Evolutionary conservation across 345 rosid species (phyloP), one percentile per base, ranked within the genome.

Genomic region (Viola odorata): DNA sequence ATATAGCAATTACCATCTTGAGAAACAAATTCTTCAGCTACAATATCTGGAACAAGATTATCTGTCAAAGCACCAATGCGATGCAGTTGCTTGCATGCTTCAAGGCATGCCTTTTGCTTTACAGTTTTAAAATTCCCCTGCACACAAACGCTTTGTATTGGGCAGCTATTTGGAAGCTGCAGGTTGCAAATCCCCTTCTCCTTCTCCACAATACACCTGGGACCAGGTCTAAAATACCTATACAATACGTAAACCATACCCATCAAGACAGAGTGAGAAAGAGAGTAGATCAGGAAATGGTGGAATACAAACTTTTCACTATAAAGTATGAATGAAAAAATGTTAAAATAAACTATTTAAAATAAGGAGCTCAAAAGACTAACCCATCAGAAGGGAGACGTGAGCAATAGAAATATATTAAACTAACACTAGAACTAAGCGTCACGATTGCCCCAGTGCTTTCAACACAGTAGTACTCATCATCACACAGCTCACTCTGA

Each of bases 321-420:
- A 52, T 12, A 37, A 37, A 56, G 6, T 1, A 12, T 36, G 8
- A 9, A 49, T 39, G 40, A 53, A 12, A 55, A 3, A 61, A 47
- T 51, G 13, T 51, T 32, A 52, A 23, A 47, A 15, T 2, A 44
- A 10, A 53, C 57, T 15, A 67, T 61, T 10, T 5, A 41, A 13
- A 52, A 39, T 37, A 42, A 63, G 40, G 57, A 44, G 62, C 60
- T 37, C 54, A 50, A 37, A 32, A 60, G 55, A 82, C 87, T 69
- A 61, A 94, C 97, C 81, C 79, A 50, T 94, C 99, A 32, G 91
- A 88, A 68, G 96, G 99, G 50, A 90, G 91, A 44, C 87, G 79
- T 6, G 97, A 86, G 78, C 99, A 94, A 65, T 90, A 94, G 58
- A 80, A 85, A 74, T 84, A 52, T 63, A 92, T 62, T 81, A 92